Conservation (phyloP, 495 filamentous ascomycete species). For the Penicillium verhagenii region DNA sequence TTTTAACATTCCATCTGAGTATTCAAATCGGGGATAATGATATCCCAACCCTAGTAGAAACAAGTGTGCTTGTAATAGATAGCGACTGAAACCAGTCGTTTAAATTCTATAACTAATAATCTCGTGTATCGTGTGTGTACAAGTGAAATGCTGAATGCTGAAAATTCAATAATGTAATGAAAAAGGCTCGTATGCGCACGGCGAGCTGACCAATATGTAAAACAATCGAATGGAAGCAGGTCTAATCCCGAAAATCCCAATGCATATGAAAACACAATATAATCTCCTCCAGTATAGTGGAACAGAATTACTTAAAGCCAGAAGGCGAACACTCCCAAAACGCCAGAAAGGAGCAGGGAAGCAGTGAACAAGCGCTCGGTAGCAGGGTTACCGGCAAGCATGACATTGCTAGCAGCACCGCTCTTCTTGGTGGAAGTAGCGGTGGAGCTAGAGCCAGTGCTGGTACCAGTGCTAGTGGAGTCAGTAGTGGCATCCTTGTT, state of each 20-base stretch:
- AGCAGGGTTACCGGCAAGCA: constrained; percentile 13
- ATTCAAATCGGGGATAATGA: no score
- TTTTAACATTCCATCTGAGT: neutral
- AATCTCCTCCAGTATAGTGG: neutral
- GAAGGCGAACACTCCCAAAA: constrained; percentile 22
- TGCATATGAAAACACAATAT: constrained; percentile 26
- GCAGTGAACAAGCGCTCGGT: constrained; percentile 22
- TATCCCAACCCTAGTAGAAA: no score
- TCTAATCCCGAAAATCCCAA: constrained; percentile 18
- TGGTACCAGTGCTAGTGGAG: constrained; percentile 2
- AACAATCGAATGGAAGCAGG: neutral
- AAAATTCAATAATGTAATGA: constrained; percentile 3
- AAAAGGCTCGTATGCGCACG: constrained; percentile 10
- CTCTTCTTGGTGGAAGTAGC: constrained; percentile 18
- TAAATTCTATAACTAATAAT: constrained; percentile 11
- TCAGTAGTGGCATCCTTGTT: constrained; percentile 10
- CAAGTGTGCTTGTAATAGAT: no score
- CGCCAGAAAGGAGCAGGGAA: constrained; percentile 22
- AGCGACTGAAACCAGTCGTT: no score
- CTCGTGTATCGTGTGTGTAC: constrained; percentile 10
- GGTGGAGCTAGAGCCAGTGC: constrained; percentile 9
- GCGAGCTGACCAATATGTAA: constrained; percentile 2
- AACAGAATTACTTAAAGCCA: constrained; percentile 15
- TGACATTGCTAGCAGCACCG: constrained; percentile 17
- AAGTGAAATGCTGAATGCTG: constrained; percentile 2